A percentile compares a stretch with the other conserved stretches of the same genome.
phyloP scores from a whole-genome alignment of 768 basidiomycete genomes.

The Guyanaporus albipodus region DNA sequence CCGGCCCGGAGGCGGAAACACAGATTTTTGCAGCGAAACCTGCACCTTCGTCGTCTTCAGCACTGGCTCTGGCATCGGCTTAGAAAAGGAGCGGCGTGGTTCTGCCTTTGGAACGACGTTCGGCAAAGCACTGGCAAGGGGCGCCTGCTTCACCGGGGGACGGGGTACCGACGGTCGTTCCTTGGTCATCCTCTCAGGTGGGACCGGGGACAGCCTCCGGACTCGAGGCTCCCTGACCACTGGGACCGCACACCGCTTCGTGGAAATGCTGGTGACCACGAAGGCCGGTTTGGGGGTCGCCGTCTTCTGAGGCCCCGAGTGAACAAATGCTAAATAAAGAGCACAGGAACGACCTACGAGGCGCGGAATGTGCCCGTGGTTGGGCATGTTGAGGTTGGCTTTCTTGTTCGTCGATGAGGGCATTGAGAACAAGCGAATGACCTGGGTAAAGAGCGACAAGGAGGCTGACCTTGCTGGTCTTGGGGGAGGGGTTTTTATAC shows the following conservation, averaged over 20 bases:
- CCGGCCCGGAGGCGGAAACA: no score
- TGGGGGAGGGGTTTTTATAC: no score
- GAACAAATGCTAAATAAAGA: neutral
- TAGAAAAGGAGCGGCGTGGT: neutral
- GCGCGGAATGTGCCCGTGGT: no score
- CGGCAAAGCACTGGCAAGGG: neutral
- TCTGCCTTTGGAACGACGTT: neutral
- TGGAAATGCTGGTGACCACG: conserved; percentile 2
- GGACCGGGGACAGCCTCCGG: neutral
- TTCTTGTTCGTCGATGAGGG: no score
- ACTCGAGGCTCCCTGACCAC: neutral
- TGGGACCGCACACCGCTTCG: neutral
- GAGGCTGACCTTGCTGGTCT: no score
- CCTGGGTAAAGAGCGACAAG: no score
- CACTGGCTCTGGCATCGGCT: neutral
- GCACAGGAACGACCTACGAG: conserved; percentile 1
- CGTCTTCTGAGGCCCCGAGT: neutral
- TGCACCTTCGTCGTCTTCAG: neutral
- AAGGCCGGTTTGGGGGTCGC: conserved; percentile 3
- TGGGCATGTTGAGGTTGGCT: no score
- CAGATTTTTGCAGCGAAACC: neutral
- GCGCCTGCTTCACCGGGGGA: neutral
- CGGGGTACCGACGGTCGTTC: no score
- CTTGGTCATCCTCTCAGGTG: no score
- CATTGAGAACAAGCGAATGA: no score